Evolutionary conservation across 1,284 basidiomycete genomes (phyloP), one percentile per base, ranked within the genome.

Genomic region (Quambalaria eucalypti): DNA sequence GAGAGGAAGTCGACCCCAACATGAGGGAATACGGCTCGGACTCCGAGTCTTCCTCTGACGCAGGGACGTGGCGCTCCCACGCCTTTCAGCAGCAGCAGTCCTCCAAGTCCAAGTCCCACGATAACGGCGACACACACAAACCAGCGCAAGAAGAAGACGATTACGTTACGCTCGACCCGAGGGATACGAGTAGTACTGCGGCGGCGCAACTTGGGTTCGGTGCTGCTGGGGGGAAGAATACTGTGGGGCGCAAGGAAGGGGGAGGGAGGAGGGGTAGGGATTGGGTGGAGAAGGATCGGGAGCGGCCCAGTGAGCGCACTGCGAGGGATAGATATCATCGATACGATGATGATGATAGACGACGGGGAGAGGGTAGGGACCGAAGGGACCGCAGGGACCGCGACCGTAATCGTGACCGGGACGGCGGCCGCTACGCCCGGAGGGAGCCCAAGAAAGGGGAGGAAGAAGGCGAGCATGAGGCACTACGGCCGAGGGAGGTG

Each of bases 1-100:
- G 52, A 2, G 55, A 59, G 1, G 51, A 57, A 9, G 30, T 30
- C 12, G 46, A 40, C 36, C 48, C 56, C 21, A 52, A 39, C 8
- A 42, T 56, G 21, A 26, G 44, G 36, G 72, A 72, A 48, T 74
- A 71, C 48, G 70, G 71, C 6, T 57, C 63, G 2, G 62, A 59
- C 46, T 67, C 67, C 47, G 68, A 66, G 36, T 66, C 73, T 7
- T 55, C 48, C 29, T 31, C 28, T 31, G 53, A 51, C 30, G 52
- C 48, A 8, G 38, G 16, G 2, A 30, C 55, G 28, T 64, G 59
- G 64, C 49, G 60, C 23, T 44, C 50, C 4, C 65, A 66, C 46
- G 38, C 28, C 51, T 54, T 42, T 25, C 26, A 52, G 30, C 26
- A 19, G 14, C 5, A 36, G 31, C 14, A 31, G 16, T n/a, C 33